These are phyloP conservation scores for Artemisia tridentata DNA, from an alignment of 129 eudicot genomes.

Conservation along the genomic window DNA sequence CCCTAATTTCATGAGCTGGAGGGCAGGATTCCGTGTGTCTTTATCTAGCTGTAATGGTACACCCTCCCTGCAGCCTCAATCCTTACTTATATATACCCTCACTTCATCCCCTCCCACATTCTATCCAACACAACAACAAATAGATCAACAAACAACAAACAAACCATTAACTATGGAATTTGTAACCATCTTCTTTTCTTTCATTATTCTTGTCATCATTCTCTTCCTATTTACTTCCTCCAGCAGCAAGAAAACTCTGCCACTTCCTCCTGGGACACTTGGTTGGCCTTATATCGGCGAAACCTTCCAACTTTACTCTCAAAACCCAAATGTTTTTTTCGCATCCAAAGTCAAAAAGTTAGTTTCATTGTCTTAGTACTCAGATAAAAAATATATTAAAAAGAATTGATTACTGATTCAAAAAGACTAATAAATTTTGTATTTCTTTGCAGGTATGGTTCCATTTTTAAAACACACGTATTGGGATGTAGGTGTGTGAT, in stretches of 20 bases:
- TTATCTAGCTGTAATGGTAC: constrained; percentile 58
- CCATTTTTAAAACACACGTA: constrained; percentile 84
- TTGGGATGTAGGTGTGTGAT: constrained; percentile 92
- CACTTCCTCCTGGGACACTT: constrained; percentile 92
- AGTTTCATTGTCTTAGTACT: constrained; percentile 12
- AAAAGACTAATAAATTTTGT: too few relatives aligned
- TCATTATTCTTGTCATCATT: constrained; percentile 19
- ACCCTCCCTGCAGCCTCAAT: constrained; percentile 12
- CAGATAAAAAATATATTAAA: not conserved
- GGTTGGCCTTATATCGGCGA: constrained; percentile 97
- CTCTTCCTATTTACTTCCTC: constrained; percentile 29
- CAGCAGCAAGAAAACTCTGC: constrained; percentile 42
- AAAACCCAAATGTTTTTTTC: constrained; percentile 87
- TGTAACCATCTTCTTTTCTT: constrained; percentile 24
- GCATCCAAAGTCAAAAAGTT: constrained; percentile 83
- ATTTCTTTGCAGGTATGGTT: constrained; percentile 68
- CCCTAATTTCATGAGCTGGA: constrained; percentile 60
- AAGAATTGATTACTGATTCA: not conserved
- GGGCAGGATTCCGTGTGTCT: constrained; percentile 69
- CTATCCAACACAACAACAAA: constrained; percentile 17
- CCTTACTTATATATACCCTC: constrained; percentile 45
- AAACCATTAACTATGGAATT: constrained; percentile 45
- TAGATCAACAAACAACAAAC: constrained; percentile 1
- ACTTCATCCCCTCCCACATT: constrained; percentile 36
- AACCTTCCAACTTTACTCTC: constrained; percentile 91